Evolutionary conservation across 1,284 basidiomycete species (phyloP), one percentile per base, ranked within the genome.

Genomic region (Ustilago cynodontis): DNA sequence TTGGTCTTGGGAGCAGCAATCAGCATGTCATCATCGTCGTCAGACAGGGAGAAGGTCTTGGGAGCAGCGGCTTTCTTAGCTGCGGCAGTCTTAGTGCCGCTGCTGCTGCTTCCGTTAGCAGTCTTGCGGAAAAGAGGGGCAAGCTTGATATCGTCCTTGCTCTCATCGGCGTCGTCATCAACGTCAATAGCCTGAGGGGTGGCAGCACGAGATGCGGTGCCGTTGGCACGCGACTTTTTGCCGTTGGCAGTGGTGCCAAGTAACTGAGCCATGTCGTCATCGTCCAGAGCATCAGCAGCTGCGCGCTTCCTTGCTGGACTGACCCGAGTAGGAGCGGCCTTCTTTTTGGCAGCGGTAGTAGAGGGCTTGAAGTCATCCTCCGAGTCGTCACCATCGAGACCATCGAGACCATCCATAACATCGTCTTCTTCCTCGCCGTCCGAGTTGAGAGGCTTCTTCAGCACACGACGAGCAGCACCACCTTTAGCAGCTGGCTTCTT

Each of bases 401-500:
- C 63, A 20, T 65, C 62, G 51, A 66, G 66, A 28, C 49, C 64
- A 22, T 69, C 77, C n/a, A n/a, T n/a, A n/a, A n/a, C n/a, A 33
- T 77, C 77, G 26, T 73, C 77, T 11, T 74, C 74, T 52, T 86
- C 86, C 59, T 92, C 92, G 51, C 65, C 70, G 58, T 91, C 91
- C 3, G 88, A 88, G 68, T 90, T 90, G 59, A 76, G 54, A 24
- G 73, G 60, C 63, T 80, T 79, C 50, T 89, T 89, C 89, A 64
- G 87, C 88, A 45, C 88, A 86, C 74, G 88, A 84, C 54, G 87
- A 89, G 47, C 88, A 0, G 91, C 88, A 8, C 80, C 81, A 28
- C 77, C 73, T 64, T 86, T 86, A 35, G 81, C 80, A 67, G 86
- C 87, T 71, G 94, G 92, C 88, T 94, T 95, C 71, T 91, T 91